phyloP scores from a whole-genome alignment of 768 basidiomycete species.

The Serendipita sp. region DNA sequence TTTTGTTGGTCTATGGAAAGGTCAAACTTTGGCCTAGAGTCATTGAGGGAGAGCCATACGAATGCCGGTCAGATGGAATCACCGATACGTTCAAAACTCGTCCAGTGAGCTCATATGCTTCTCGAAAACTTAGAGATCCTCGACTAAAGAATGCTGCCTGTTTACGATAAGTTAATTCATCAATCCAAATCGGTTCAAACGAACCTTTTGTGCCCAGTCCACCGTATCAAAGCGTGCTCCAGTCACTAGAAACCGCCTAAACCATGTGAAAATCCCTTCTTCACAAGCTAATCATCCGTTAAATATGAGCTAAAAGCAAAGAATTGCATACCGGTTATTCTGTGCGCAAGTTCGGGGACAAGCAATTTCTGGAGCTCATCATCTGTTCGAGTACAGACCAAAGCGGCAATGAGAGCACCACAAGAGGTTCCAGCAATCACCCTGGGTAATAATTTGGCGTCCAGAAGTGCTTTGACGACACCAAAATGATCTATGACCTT shows the following conservation, averaged over 20 bases:
- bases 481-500: conserved; percentile 59
- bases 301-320: conserved; percentile 4
- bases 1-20: conserved; percentile 63
- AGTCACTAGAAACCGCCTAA: conserved; percentile 51
- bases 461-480: conserved; percentile 81
- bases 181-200: conserved; percentile 3
- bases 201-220: conserved; percentile 76
- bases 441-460: conserved; percentile 69
- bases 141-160: conserved; percentile 80
- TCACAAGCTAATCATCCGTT: conserved; percentile 7
- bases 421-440: conserved; percentile 93
- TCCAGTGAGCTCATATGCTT: conserved; percentile 86
- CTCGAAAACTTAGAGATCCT: conserved; percentile 88
- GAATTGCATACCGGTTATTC: conserved; percentile 23
- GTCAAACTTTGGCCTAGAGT: not conserved
- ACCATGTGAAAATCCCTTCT: conserved; percentile 16
- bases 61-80: conserved; percentile 78
- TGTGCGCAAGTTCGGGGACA: conserved; percentile 68
- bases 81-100: conserved; percentile 89
- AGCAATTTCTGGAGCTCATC: conserved; percentile 66
- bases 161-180: not conserved
- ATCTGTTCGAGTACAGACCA: conserved; percentile 78
- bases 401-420: conserved; percentile 61
- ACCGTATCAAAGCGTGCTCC: conserved; percentile 93
- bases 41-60: conserved; percentile 28